These are phyloP conservation scores for Chlorella variabilis DNA, from an alignment of 163 green algal genomes.

Conservation along the genomic window DNA sequence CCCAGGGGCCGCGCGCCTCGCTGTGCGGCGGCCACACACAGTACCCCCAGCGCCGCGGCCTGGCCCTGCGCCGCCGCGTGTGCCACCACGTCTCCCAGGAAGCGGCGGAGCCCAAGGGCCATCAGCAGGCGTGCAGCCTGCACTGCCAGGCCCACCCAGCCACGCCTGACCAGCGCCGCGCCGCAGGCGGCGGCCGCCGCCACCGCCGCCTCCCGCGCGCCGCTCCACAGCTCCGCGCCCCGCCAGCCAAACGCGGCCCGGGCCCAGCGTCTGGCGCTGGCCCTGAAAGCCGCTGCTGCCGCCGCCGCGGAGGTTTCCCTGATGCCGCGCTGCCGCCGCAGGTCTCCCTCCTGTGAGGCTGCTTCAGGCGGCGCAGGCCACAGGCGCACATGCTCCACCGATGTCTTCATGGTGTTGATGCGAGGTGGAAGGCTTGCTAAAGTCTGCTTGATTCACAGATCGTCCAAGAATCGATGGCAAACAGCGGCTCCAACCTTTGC, in stretches of 20 bases:
- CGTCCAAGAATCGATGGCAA: too few relatives aligned
- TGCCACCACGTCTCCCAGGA: background rate
- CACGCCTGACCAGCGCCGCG: background rate
- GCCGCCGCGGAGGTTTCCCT: too few relatives aligned
- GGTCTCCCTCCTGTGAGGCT: background rate
- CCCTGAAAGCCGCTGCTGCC: too few relatives aligned
- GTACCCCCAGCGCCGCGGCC: background rate
- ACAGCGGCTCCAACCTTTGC: too few relatives aligned
- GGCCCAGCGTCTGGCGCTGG: too few relatives aligned
- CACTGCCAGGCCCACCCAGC: background rate
- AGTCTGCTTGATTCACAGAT: too few relatives aligned
- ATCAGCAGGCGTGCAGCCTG: background rate
- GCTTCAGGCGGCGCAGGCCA: background rate
- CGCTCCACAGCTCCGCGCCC: too few relatives aligned
- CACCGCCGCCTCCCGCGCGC: background rate
- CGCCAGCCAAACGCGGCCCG: too few relatives aligned
- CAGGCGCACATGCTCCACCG: background rate
- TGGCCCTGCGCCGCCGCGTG: background rate
- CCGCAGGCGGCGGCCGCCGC: background rate
- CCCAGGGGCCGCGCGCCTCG: background rate
- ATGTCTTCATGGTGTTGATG: background rate
- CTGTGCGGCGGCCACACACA: background rate
- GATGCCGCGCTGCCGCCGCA: too few relatives aligned
- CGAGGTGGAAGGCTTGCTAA: background rate
- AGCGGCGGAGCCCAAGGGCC: background rate